phyloP scores from a whole-genome alignment of 257 asterid species.

The Thymus mandschuricus region DNA sequence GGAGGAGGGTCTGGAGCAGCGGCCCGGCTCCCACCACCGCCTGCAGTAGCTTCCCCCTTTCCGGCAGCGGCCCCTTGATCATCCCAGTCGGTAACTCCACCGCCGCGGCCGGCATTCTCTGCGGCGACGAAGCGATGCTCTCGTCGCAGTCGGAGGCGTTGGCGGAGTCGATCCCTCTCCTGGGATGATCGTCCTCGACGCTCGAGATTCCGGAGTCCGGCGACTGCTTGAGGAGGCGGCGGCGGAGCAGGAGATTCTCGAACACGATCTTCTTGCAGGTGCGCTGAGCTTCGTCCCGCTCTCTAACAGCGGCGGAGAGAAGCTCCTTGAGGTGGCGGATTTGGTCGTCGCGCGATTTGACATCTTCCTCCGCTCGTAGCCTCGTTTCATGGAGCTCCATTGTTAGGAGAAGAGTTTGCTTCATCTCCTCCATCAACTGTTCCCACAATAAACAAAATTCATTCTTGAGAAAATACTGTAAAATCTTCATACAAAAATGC shows the following conservation, averaged over 20 bases:
- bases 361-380: constrained; percentile 56
- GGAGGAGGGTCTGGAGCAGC: constrained; percentile 70
- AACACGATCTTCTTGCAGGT: constrained; percentile 44
- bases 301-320: constrained; percentile 50
- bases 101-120: background rate
- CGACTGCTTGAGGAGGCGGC: constrained; percentile 44
- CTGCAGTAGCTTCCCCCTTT: constrained; percentile 69
- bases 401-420: constrained; percentile 51
- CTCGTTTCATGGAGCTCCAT: constrained; percentile 68
- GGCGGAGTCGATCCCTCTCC: constrained; percentile 35
- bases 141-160: constrained; percentile 75
- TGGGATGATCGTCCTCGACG: constrained; percentile 68
- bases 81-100: constrained; percentile 30
- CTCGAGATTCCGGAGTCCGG: constrained; percentile 59
- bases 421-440: constrained; percentile 76
- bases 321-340: constrained; percentile 54
- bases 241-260: constrained; percentile 52
- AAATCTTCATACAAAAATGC: background rate
- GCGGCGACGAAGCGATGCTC: constrained; percentile 68
- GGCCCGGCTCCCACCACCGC: constrained; percentile 94
- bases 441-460: background rate
- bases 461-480: no score
- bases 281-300: constrained; percentile 64
- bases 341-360: constrained; percentile 58
- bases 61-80: constrained; percentile 60